phyloP scores from a whole-genome alignment of 2,329 filamentous ascomycete species.

The Blastomyces emzantsi region DNA sequence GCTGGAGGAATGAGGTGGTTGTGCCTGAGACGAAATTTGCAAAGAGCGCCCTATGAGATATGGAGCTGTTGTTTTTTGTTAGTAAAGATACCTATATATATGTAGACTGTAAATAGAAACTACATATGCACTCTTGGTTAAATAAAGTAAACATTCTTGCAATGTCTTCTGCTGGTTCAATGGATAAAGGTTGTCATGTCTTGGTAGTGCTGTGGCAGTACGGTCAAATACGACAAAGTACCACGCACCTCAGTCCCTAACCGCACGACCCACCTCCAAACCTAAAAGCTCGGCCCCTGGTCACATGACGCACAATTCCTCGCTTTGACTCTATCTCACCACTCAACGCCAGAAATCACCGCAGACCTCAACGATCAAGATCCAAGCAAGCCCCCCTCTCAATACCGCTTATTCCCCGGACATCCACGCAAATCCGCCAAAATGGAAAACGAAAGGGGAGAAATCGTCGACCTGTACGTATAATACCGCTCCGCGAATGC shows the following conservation, averaged over 20 bases:
- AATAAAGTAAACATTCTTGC: neutral
- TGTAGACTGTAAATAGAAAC: neutral
- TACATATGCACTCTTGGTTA: neutral
- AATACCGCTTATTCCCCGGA: constrained; percentile 20
- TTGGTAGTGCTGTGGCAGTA: neutral
- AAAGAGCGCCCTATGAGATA: constrained; percentile 27
- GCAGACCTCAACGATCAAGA: constrained; percentile 12
- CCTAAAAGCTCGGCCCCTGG: neutral
- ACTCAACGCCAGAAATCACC: constrained; percentile 10
- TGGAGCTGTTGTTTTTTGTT: neutral
- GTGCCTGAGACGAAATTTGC: constrained; percentile 28
- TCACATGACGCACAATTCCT: constrained; percentile 20
- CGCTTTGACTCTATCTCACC: constrained; percentile 3
- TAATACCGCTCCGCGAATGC: neutral
- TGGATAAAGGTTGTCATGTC: neutral
- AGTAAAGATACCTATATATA: neutral
- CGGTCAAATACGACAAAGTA: neutral
- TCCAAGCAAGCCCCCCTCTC: constrained; percentile 10
- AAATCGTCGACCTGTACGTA: constrained; percentile 96
- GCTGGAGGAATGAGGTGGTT: constrained; percentile 41
- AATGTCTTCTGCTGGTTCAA: neutral
- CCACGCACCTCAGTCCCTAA: neutral
- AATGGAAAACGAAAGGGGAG: constrained; percentile 99
- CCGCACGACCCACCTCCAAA: neutral
- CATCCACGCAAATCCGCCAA: constrained; percentile 42